phyloP scores from a whole-genome alignment of 1,284 basidiomycete genomes.

The Jaminaea rosea region DNA sequence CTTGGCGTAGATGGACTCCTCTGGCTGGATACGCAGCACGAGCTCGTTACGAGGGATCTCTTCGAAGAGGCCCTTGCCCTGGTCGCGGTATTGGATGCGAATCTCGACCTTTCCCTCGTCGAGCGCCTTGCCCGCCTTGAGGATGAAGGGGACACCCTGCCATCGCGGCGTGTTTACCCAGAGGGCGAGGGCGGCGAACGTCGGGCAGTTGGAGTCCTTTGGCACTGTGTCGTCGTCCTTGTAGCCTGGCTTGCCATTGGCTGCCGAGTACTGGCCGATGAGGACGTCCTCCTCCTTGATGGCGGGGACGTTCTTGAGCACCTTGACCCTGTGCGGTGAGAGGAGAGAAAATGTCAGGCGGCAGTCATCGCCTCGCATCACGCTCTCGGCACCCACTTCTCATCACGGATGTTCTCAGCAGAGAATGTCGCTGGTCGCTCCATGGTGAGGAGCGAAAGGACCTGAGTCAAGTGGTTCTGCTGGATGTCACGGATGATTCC shows the following conservation, averaged over 20 bases:
- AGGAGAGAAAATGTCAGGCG: too few species aligned
- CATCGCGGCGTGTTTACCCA: slow-evolving; percentile 43
- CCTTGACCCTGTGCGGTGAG: too few species aligned
- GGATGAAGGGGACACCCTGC: slow-evolving; percentile 45
- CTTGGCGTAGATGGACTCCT: slow-evolving; percentile 43
- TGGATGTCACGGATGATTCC: slow-evolving; percentile 49
- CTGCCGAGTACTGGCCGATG: slow-evolving; percentile 46
- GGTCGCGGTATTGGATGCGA: slow-evolving; percentile 43
- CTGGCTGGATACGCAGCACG: slow-evolving; percentile 44
- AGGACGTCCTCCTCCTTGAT: slow-evolving; percentile 43
- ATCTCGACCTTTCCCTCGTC: slow-evolving; percentile 46
- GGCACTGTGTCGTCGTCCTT: slow-evolving; percentile 49
- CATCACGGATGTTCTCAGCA: slow-evolving; percentile 47
- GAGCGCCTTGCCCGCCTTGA: slow-evolving; percentile 45
- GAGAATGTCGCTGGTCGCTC: slow-evolving; percentile 44
- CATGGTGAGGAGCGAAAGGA: slow-evolving; percentile 47
- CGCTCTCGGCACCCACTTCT: too few species aligned
- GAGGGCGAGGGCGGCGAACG: slow-evolving; percentile 45
- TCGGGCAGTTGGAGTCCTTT: slow-evolving; percentile 48
- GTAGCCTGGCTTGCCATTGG: slow-evolving; percentile 48
- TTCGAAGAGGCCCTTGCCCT: slow-evolving; percentile 21
- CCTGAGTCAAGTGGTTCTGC: slow-evolving; percentile 48
- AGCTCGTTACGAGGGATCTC: slow-evolving; percentile 40
- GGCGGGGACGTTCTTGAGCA: slow-evolving; percentile 43
- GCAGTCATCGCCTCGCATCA: too few species aligned